Evolutionary conservation across 345 rosid genomes (phyloP), one percentile per base, ranked within the genome.

Genomic region (Gossypium thurberi): DNA sequence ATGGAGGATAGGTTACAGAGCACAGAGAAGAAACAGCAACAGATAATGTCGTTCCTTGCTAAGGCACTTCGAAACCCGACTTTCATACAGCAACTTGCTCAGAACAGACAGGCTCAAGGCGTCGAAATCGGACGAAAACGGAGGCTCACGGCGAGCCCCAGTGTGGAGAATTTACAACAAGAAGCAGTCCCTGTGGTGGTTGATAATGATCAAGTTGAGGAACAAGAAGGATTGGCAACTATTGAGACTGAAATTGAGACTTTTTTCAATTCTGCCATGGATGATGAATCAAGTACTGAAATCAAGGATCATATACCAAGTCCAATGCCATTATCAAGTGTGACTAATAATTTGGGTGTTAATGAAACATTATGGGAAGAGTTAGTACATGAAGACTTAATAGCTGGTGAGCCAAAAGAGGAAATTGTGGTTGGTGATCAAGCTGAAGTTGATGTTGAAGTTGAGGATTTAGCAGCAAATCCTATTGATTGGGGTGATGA

Each of bases 1-100:
- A 84, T 92, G 91, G 91, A 88, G 81, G 78, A 79, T 40, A 73
- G 91, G 66, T 66, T 94, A 21, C 75, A 33, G 4, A 33, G 70
- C 63, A 84, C 92, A 10, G 97, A 89, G 83, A 86, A 70, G 83
- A 89, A 84, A 72, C 98, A 92, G 73, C 88, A 88, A 28, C 96
- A 90, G 42, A 88, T 87, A 78, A 80, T 86, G 92, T 68, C 85
- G 13, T 94, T 94, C 77, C 89, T 94, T 2, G 92, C 97, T 0
- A 92, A 85, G 77, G 87, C 90, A 2, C 79, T 92, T 40, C 79
- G 77, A 58, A 89, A 82, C 28, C 92, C 97, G 0, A 72, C 80
- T 43, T 84, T 89, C 69, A 43, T 90, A 52, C 85, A 74, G 67
- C 88, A 89, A 55, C 69, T 90, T 33, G 64, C 85, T 4, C 86